Evolutionary conservation across 2,329 filamentous ascomycete species (phyloP).

Genomic region (Cordyceps cateniannulata): DNA sequence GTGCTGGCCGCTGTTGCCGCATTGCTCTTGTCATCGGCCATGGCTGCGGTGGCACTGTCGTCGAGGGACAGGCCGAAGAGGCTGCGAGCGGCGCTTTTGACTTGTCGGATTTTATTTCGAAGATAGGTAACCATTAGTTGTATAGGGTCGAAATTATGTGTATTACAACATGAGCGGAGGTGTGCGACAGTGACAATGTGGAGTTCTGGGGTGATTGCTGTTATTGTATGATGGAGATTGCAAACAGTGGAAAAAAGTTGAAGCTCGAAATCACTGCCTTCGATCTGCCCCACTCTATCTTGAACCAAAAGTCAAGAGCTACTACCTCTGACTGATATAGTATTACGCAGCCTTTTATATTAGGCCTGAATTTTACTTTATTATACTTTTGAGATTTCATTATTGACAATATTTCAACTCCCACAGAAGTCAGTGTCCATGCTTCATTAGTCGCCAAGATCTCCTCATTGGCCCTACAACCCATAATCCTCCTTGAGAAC

Average conservation of each 20-base stretch:
- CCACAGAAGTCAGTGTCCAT: background rate
- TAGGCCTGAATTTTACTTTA: background rate
- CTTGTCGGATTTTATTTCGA: constrained; percentile 16
- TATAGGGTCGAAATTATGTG: background rate
- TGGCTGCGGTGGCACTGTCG: background rate
- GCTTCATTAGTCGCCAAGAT: background rate
- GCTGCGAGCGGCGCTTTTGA: constrained; percentile 15
- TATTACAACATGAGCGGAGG: background rate
- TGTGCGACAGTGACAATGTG: background rate
- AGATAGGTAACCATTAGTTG: constrained; percentile 15
- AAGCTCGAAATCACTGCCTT: background rate
- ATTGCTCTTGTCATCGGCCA: background rate
- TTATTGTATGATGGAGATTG: background rate
- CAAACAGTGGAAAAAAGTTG: background rate
- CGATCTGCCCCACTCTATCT: background rate
- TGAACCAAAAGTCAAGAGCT: background rate
- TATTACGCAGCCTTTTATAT: too few relatives aligned
- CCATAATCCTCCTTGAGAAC: constrained; percentile 10
- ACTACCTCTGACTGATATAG: too few relatives aligned
- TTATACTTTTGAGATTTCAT: too few relatives aligned
- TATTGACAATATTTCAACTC: background rate
- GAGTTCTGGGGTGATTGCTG: background rate
- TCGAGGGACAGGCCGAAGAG: constrained; percentile 12
- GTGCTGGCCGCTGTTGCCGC: background rate
- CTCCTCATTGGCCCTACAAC: background rate